These are phyloP conservation scores for Bruguiera hainesii DNA, from an alignment of 441 rosid genomes.

Conservation along the genomic window DNA sequence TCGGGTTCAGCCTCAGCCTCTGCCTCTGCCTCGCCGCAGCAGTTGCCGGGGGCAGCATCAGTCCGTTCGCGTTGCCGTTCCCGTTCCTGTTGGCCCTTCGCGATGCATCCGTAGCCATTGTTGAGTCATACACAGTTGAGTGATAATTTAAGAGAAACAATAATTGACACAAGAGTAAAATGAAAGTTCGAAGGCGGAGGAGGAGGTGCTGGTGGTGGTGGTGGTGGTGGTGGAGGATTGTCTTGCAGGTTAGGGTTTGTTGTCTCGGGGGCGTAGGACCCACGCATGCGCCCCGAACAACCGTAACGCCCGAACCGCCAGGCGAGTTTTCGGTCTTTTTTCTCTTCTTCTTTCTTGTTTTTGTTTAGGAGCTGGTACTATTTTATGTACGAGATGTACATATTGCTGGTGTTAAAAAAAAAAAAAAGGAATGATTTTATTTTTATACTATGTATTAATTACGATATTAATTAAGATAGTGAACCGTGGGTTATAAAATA, in stretches of 20 bases:
- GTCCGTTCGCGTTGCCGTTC: slow-evolving; percentile 26
- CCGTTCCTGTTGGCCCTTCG: slow-evolving; percentile 29
- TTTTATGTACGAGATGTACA: too few species aligned
- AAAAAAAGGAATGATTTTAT: too few species aligned
- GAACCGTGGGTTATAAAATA: too few species aligned
- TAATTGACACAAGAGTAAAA: not conserved
- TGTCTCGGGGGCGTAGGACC: not conserved
- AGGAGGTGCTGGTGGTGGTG: not conserved
- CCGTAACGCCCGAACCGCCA: not conserved
- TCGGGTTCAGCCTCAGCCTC: slow-evolving; percentile 60
- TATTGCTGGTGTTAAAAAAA: too few species aligned
- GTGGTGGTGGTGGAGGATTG: slow-evolving; percentile 18
- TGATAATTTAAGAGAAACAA: too few species aligned
- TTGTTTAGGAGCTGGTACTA: too few species aligned
- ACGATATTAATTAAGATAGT: too few species aligned
- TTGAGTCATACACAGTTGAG: not conserved
- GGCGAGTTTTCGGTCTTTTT: too few species aligned
- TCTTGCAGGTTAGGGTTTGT: slow-evolving; percentile 37
- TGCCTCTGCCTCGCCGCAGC: slow-evolving; percentile 21
- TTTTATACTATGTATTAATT: too few species aligned
- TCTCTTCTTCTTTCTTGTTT: too few species aligned
- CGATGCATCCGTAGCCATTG: slow-evolving; percentile 45
- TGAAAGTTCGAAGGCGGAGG: not conserved
- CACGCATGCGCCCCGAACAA: not conserved
- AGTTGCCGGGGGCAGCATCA: slow-evolving; percentile 3